phyloP scores from a whole-genome alignment of 1,284 basidiomycete species.

The Rhodotorula sp. region DNA sequence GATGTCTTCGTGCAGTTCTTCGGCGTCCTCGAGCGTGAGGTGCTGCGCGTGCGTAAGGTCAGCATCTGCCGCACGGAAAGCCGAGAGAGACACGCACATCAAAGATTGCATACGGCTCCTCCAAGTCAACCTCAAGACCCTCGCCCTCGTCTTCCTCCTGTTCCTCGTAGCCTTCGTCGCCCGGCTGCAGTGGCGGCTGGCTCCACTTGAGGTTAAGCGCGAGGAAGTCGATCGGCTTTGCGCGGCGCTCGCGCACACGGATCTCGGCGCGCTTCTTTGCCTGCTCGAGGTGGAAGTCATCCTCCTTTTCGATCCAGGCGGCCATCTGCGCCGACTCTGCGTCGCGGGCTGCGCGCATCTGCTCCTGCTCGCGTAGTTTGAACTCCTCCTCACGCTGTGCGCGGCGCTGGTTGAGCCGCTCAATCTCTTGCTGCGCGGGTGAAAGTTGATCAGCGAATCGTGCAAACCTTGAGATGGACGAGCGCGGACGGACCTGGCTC shows the following conservation, averaged over 20 bases:
- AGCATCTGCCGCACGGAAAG: background rate
- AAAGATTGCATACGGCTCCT: slow-evolving; percentile 96
- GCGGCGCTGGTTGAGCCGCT: slow-evolving; percentile 81
- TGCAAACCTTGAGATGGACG: background rate
- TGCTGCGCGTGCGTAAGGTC: slow-evolving; percentile 60
- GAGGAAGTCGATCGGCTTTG: slow-evolving; percentile 92
- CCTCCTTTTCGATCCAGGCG: slow-evolving; percentile 96
- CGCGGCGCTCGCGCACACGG: slow-evolving; percentile 89
- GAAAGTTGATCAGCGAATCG: background rate
- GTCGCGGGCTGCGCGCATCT: slow-evolving; percentile 78
- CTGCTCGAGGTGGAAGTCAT: slow-evolving; percentile 95
- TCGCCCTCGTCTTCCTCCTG: slow-evolving; percentile 47
- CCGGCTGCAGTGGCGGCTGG: slow-evolving; percentile 49
- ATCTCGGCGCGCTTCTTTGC: slow-evolving; percentile 87
- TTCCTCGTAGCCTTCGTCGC: slow-evolving; percentile 43
- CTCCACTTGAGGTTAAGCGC: slow-evolving; percentile 83
- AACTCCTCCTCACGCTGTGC: slow-evolving; percentile 91
- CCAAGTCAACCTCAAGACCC: slow-evolving; percentile 92
- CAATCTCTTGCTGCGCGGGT: slow-evolving; percentile 71
- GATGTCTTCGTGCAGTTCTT: slow-evolving; percentile 93
- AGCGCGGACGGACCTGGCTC: slow-evolving; percentile 60
- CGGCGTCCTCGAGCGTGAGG: slow-evolving; percentile 79
- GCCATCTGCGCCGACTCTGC: slow-evolving; percentile 96
- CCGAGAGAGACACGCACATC: slow-evolving; percentile 63
- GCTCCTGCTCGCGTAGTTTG: slow-evolving; percentile 85